Base-by-base conservation (phyloP, 192 early-diverging fungal genomes). In the Backusella morwellensis region DNA sequence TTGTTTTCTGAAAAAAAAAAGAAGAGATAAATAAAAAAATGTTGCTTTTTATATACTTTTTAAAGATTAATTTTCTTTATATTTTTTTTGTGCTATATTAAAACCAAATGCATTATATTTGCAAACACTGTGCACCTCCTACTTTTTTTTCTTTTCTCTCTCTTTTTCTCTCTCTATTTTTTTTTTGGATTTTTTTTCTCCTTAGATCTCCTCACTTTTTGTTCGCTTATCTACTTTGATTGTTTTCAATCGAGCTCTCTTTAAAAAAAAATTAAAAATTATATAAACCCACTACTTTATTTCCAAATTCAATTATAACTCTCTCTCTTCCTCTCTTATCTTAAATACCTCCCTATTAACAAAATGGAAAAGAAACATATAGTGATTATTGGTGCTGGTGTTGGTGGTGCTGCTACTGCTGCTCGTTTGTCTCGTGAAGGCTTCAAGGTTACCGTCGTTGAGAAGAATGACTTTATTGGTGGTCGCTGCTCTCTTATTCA, bases 301-400 rank as follows among this genome's bases (percentile, higher is more conserved):
- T n/a, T 68, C n/a, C 29, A n/a, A 34, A 68, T 36, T 34, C 8
- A 47, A 44, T 9, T 15, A 23, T 70, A 47, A 42, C 35, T 21
- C n/a, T 73, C 26, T 6, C 34, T 73, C 56, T 68, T 52, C 44
- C 59, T 21, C 44, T 26, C 66, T 80, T 47, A 70, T 59, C 19
- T 32, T 44, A 29, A 23, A n/a, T 73, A 72, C 35, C 12, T 73
- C 34, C 32, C 47, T 26, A 32, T 29, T 21, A 32, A 50, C 32
- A 35, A 11, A 8, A 82, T 82, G 80, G 21, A 73, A 21, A 68
- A 75, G 47, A 84, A 84, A 68, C 81, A 80, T 56, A 76, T 89
- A 44, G 75, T 89, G 12, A 71, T 90, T 9, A 80, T 90, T 73
- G 88, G 88, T 73, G 85, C 87, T n/a, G 88, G 88, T 23, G 79